Base-by-base conservation (phyloP, 805 yeast genomes). In the Kodamaea jinghongensis region DNA sequence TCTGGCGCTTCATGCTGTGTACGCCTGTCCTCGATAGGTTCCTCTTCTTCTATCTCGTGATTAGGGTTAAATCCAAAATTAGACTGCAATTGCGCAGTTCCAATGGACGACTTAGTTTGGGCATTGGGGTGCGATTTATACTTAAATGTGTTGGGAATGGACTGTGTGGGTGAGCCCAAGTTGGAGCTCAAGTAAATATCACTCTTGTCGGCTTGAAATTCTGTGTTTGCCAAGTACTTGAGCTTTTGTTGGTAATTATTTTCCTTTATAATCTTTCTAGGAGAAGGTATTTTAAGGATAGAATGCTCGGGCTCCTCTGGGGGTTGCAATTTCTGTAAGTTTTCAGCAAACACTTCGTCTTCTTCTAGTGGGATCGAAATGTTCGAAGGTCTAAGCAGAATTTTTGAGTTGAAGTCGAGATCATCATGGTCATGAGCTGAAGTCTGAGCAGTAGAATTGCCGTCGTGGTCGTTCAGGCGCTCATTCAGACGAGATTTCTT, bases 61-160 rank as follows among this genome's bases (percentile, higher is more conserved):
- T 41, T 31, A 8, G 42, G 17, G 10, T 35, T 20, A 15, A 17
- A 13, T 20, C 7, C 23, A 20, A 20, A 20, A 6, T 20, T 20
- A 6, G 23, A 20, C 23, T 20, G 23, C 8, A 20, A 20, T 8
- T 20, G 23, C n/a, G 36, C 27, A 12, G 27, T 42, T 14, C 64
- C 66, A 8, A 65, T 50, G n/a, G 48, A 50, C 5, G 50, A 41
- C 45, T 66, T 69, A 1, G 75, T 63, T 39, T 55, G 61, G 15
- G 75, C 75, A 43, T 67, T 69, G 4, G 73, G 73, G 44, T 66
- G 70, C n/a, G 69, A 60, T 46, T 67, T 69, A 42, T 67, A 61
- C 43, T 67, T 63, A 57, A 69, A 69, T 1, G 75, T 69, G 41
- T 69, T 69, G 15, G 75, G 73, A 14, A 65, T 64, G 1, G 72